Percentiles rank a stretch among this genome's conserved stretches.
phyloP scores from a whole-genome alignment of 2,329 filamentous ascomycete species.

The Raffaelea arxii region DNA sequence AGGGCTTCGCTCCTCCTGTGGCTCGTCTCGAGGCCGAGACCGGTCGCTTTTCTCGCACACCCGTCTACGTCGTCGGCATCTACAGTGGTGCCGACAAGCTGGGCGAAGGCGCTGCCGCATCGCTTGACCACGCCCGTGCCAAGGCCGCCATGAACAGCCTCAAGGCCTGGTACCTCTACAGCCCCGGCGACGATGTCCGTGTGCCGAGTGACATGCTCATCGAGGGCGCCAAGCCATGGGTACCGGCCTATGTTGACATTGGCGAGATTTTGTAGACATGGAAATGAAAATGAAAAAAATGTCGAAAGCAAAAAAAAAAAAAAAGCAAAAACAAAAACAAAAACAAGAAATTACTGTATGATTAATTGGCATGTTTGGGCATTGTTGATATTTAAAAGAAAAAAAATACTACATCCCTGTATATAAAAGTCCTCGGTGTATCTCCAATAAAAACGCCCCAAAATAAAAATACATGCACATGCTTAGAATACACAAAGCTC shows the following conservation, averaged over 20 bases:
- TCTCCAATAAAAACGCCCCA: too few relatives aligned
- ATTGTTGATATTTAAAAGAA: not conserved
- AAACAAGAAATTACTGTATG: not conserved
- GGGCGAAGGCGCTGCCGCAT: constrained; percentile 77
- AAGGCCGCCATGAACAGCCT: constrained; percentile 77
- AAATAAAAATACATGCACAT: constrained; percentile 1
- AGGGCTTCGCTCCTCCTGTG: constrained; percentile 80
- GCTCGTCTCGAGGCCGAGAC: constrained; percentile 87
- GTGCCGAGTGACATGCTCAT: constrained; percentile 62
- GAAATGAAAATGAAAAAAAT: too few relatives aligned
- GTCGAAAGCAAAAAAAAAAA: constrained; percentile 2
- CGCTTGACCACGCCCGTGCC: constrained; percentile 64
- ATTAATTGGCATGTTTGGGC: too few relatives aligned
- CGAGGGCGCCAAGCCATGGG: constrained; percentile 52
- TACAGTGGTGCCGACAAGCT: constrained; percentile 87
- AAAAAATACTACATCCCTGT: not conserved
- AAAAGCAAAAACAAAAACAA: not conserved
- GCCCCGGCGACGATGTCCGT: constrained; percentile 54
- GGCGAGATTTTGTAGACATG: constrained; percentile 52
- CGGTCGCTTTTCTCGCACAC: constrained; percentile 71
- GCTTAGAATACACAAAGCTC: constrained; percentile 5
- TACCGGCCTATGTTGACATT: constrained; percentile 58
- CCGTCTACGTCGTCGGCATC: constrained; percentile 89
- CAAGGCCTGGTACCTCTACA: constrained; percentile 96
- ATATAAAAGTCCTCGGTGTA: too few relatives aligned